Conservation (phyloP, 441 rosid species). For the Aquilaria agallochum region DNA sequence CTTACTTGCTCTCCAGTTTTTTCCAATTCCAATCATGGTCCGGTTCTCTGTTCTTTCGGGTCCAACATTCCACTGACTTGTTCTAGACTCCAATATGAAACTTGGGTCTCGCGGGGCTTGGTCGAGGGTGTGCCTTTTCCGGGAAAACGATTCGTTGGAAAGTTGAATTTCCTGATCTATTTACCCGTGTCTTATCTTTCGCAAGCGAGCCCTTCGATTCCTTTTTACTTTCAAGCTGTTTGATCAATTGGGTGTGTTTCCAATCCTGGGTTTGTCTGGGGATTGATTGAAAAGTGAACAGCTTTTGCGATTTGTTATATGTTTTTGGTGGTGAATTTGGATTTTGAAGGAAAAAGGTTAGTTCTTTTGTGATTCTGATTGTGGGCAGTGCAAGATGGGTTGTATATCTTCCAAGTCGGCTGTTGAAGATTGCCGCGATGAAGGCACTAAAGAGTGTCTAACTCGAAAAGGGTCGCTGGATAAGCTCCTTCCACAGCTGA, state of each 20-base stretch:
- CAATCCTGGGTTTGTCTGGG: not conserved
- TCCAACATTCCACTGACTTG: slow-evolving; percentile 4
- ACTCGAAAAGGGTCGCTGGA: slow-evolving; percentile 47
- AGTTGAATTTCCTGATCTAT: not conserved
- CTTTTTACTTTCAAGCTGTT: slow-evolving; percentile 1
- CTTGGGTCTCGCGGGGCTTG: slow-evolving; percentile 18
- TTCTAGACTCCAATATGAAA: slow-evolving; percentile 7
- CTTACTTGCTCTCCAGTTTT: not conserved
- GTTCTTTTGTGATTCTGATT: not conserved
- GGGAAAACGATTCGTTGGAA: not conserved
- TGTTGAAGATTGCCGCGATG: slow-evolving; percentile 29
- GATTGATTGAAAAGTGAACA: not conserved
- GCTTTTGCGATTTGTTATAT: not conserved
- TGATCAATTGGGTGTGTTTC: slow-evolving; percentile 16
- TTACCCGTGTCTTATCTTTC: not conserved
- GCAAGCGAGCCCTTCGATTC: too few relatives aligned
- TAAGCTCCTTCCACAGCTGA: slow-evolving; percentile 40
- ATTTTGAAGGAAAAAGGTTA: slow-evolving; percentile 5
- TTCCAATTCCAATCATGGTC: slow-evolving; percentile 11
- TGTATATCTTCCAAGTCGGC: slow-evolving; percentile 61
- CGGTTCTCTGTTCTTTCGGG: not conserved
- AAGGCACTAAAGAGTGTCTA: slow-evolving; percentile 42
- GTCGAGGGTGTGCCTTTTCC: slow-evolving; percentile 10
- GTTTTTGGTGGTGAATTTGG: slow-evolving; percentile 13
- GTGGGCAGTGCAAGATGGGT: slow-evolving; percentile 48